These are phyloP conservation scores for Nicotiana obtusifolia DNA, from an alignment of 257 asterid genomes.

Conservation along the genomic window DNA sequence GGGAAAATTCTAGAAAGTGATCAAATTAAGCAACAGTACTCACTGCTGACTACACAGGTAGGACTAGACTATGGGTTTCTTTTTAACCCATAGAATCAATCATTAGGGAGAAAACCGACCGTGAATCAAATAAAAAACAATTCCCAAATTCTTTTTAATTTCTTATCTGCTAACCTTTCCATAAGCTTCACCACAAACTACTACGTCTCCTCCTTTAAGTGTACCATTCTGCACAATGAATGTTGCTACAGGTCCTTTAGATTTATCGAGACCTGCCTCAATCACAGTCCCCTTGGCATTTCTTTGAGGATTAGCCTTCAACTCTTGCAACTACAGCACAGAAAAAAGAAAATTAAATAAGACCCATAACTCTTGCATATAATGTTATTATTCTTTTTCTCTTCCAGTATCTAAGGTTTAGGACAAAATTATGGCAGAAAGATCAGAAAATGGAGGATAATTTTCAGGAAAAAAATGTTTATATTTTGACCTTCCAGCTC, in stretches of 20 bases:
- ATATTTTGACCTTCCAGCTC: neutral
- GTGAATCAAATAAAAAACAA: neutral
- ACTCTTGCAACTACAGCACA: slow-evolving; percentile 71
- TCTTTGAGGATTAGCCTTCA: slow-evolving; percentile 96
- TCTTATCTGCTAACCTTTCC: slow-evolving; percentile 74
- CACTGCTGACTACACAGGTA: neutral
- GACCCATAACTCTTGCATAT: neutral
- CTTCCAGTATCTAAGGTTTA: neutral
- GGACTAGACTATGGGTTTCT: neutral
- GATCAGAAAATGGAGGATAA: slow-evolving; percentile 4
- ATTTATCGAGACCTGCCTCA: slow-evolving; percentile 96
- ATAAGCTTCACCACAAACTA: slow-evolving; percentile 93
- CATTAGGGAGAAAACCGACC: neutral
- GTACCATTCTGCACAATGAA: slow-evolving; percentile 98
- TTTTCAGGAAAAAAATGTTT: neutral
- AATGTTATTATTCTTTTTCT: neutral
- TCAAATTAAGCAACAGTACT: neutral
- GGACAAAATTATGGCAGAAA: neutral
- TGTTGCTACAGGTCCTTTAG: slow-evolving; percentile 90
- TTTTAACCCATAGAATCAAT: neutral
- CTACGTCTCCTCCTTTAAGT: slow-evolving; percentile 72
- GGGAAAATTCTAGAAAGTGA: slow-evolving; percentile 5
- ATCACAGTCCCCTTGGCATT: slow-evolving; percentile 92
- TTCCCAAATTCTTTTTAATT: slow-evolving; percentile 6
- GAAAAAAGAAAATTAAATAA: neutral